Evolutionary conservation across 768 basidiomycete genomes (phyloP).

Genomic region (Suillus lakei): DNA sequence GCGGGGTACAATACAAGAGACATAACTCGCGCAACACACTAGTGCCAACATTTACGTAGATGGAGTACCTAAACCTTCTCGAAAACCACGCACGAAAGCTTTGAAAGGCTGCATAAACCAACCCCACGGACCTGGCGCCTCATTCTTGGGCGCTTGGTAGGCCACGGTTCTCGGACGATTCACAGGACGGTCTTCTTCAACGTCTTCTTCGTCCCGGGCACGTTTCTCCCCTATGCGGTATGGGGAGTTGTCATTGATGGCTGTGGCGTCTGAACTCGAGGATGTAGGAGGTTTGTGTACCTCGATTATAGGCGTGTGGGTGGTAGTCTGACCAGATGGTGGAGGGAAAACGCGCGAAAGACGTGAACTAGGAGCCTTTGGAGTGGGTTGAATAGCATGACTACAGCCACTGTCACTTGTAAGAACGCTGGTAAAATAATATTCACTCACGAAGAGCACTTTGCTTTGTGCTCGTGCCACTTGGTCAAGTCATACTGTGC

Average conservation of each 20-base stretch:
- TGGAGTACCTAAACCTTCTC: constrained; percentile 51
- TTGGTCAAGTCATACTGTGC: constrained; percentile 62
- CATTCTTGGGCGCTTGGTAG: constrained; percentile 48
- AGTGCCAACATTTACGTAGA: constrained; percentile 22
- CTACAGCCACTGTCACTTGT: constrained; percentile 3
- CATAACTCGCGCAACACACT: constrained; percentile 5
- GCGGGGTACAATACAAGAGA: background rate
- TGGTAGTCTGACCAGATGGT: constrained; percentile 20
- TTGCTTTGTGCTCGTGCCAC: constrained; percentile 67
- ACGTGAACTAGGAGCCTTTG: constrained; percentile 21
- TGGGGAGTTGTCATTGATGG: constrained; percentile 33
- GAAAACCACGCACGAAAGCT: constrained; percentile 70
- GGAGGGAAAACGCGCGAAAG: constrained; percentile 21
- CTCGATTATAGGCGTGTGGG: constrained; percentile 16
- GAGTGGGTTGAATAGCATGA: constrained; percentile 23
- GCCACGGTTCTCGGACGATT: constrained; percentile 58
- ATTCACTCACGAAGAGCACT: constrained; percentile 46
- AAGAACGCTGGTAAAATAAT: background rate
- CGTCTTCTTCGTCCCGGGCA: constrained; percentile 46
- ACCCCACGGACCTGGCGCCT: constrained; percentile 52
- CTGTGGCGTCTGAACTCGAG: constrained; percentile 38
- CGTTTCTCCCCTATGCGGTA: constrained; percentile 49
- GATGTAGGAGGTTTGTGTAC: constrained; percentile 20
- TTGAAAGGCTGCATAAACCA: constrained; percentile 69
- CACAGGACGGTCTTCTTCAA: constrained; percentile 46